Percentiles rank a stretch among this genome's conserved stretches.
Evolutionary conservation across 2,329 filamentous ascomycete genomes (phyloP).

Genomic region (Fusarium devonianum): DNA sequence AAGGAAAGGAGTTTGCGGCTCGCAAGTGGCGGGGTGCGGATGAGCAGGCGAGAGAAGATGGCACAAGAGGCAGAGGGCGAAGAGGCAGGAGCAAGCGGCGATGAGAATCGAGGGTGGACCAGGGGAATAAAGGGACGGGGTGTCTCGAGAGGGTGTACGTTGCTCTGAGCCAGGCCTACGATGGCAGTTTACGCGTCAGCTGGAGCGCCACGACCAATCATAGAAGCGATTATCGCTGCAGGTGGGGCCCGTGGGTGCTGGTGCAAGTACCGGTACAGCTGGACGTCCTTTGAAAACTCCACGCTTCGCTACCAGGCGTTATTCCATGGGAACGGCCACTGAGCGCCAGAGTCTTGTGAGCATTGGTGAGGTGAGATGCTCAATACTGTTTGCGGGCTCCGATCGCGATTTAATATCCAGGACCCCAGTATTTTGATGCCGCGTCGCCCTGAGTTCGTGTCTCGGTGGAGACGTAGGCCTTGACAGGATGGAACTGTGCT

Average conservation of each 20-base stretch:
- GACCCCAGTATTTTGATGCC: constrained; percentile 18
- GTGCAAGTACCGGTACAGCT: constrained; percentile 38
- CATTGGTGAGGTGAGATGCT: constrained; percentile 2
- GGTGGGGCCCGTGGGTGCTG: constrained; percentile 40
- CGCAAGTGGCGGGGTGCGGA: constrained; percentile 34
- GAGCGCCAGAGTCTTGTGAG: constrained; percentile 10
- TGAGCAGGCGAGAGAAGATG: constrained; percentile 34
- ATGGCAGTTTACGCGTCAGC: constrained; percentile 51
- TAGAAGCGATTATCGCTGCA: constrained; percentile 7
- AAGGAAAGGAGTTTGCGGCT: constrained; percentile 36
- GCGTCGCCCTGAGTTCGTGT: constrained; percentile 7
- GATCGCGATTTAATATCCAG: constrained; percentile 24
- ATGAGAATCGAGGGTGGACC: constrained; percentile 43
- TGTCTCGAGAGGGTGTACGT: constrained; percentile 45
- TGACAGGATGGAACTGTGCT: not conserved
- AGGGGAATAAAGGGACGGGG: constrained; percentile 47
- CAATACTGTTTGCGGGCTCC: constrained; percentile 11
- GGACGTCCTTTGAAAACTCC: no score
- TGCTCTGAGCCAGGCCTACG: constrained; percentile 39
- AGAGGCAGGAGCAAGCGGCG: constrained; percentile 36
- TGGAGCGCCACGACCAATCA: constrained; percentile 44
- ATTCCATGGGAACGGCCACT: not conserved
- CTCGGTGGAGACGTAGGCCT: constrained; percentile 8
- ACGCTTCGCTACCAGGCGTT: no score
- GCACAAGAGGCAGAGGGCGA: constrained; percentile 23